Evolutionary conservation across 306 rosid species (phyloP).

Genomic region (Malus asiatica): DNA sequence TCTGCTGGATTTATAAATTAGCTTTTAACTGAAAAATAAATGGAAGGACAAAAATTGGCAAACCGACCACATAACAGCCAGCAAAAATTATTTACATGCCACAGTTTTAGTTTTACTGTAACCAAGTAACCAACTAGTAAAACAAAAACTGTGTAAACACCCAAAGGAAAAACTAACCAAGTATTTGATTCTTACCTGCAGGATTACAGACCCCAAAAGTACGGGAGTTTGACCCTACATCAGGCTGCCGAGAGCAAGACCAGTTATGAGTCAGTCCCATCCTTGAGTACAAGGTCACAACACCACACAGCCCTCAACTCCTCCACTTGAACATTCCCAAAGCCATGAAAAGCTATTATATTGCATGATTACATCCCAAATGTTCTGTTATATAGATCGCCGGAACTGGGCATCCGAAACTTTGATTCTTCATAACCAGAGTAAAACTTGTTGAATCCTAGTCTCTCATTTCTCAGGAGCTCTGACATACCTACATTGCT

Average conservation of each 20-base stretch:
- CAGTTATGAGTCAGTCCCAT: conserved; percentile 35
- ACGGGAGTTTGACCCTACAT: conserved; percentile 33
- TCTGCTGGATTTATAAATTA: neutral
- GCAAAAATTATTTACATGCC: neutral
- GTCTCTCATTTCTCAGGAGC: conserved; percentile 69
- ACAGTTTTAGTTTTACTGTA: neutral
- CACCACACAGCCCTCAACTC: conserved; percentile 24
- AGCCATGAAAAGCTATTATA: conserved; percentile 16
- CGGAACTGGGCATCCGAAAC: conserved; percentile 72
- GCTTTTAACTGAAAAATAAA: neutral
- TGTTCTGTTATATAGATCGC: conserved; percentile 69
- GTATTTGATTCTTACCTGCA: conserved; percentile 40
- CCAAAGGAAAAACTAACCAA: neutral
- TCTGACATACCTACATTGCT: conserved; percentile 55
- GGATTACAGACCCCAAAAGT: conserved; percentile 28
- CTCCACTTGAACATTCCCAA: conserved; percentile 19
- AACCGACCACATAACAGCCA: neutral
- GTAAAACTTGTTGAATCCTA: conserved; percentile 64
- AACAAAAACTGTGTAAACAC: neutral
- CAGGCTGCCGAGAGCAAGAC: conserved; percentile 33
- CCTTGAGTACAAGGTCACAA: conserved; percentile 27
- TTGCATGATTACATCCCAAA: conserved; percentile 61
- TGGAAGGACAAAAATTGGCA: neutral
- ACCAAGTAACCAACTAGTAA: neutral
- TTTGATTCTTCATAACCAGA: conserved; percentile 72